A percentile compares a stretch with the other conserved stretches of the same genome.
phyloP scores from a whole-genome alignment of 805 yeast genomes.

The Yamadazyma tumulicola region DNA sequence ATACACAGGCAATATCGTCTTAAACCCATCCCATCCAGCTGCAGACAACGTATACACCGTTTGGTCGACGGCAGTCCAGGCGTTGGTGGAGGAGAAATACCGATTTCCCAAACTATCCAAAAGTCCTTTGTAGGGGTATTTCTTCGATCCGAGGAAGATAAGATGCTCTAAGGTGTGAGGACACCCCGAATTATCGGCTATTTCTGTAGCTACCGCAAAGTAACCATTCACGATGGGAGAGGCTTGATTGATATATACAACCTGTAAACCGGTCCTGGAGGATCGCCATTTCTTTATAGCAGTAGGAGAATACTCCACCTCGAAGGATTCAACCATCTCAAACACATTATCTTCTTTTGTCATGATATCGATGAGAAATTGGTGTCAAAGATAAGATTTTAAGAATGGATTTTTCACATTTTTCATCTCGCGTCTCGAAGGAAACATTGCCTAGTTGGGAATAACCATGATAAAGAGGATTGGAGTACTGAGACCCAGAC shows the following conservation, averaged over 20 bases:
- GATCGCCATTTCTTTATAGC: slow-evolving; percentile 75
- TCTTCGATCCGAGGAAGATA: slow-evolving; percentile 88
- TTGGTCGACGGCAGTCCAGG: slow-evolving; percentile 96
- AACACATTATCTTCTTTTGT: slow-evolving; percentile 3
- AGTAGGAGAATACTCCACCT: slow-evolving; percentile 74
- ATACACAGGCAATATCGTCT: slow-evolving; percentile 77
- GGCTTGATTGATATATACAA: slow-evolving; percentile 71
- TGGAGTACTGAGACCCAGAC: too few species aligned
- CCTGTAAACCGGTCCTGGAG: slow-evolving; percentile 73
- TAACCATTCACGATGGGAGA: slow-evolving; percentile 91
- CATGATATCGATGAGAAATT: too few species aligned
- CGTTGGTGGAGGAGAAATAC: slow-evolving; percentile 84
- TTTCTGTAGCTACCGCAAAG: slow-evolving; percentile 94
- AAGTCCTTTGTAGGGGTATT: slow-evolving; percentile 87
- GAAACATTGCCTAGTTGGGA: too few species aligned
- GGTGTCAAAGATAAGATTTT: too few species aligned
- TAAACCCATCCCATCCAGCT: slow-evolving; percentile 97
- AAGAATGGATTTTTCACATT: too few species aligned
- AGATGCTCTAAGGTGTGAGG: slow-evolving; percentile 96
- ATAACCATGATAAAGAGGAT: too few species aligned
- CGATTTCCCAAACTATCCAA: slow-evolving; percentile 83
- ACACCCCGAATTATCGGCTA: slow-evolving; percentile 79
- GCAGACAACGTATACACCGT: slow-evolving; percentile 88
- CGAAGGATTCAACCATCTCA: slow-evolving; percentile 34
- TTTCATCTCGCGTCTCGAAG: too few species aligned